Base-by-base conservation (phyloP, 768 basidiomycete genomes). In the Hypholoma fasciculare region DNA sequence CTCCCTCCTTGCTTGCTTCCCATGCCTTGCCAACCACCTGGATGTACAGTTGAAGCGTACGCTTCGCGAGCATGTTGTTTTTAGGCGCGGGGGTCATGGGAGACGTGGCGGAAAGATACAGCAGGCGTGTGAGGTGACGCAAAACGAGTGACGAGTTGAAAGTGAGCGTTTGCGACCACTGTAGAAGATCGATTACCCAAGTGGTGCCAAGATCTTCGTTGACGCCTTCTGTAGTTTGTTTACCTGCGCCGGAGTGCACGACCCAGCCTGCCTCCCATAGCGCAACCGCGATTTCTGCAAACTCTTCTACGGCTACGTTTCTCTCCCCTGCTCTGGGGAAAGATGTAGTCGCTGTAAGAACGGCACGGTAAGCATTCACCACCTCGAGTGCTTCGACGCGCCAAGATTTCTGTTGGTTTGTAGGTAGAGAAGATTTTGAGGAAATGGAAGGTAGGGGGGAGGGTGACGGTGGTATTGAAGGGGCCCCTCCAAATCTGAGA, bases 131-230 rank as follows among this genome's bases (percentile, higher is more conserved):
- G 79, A 98, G 87, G 71, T 97, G 92, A 0, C 96, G 87, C 54
- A 92, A 82, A 7, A 98, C 76, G 8, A 87, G 84, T 59, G 89
- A 89, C 0, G 92, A 96, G 67, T 97, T 95, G 78, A 98, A 97
- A 0, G 96, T 98, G 19, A 95, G 82, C 19, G 89, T 86, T 8
- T 94, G 95, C 1, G 94, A 90, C 94, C 94, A 95, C 90, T 94
- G 96, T 1, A 98, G 80, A 19, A 91, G 90, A 69, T 94, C 92
- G 52, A 94, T 81, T 16, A 91, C 84, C 91, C 90, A 92, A 20
- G 17, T 36, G 6, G 57, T 14, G 27, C 51, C 57, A n/a, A 58
- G 30, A 38, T 49, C 56, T 17, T 57, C 56, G 13, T 36, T 34
- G 2, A 46, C 11, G n/a, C 19, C 34, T 7, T 16, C 34, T 13